Conservation (phyloP, 257 asterid genomes). For the Solanum paucissectum region DNA sequence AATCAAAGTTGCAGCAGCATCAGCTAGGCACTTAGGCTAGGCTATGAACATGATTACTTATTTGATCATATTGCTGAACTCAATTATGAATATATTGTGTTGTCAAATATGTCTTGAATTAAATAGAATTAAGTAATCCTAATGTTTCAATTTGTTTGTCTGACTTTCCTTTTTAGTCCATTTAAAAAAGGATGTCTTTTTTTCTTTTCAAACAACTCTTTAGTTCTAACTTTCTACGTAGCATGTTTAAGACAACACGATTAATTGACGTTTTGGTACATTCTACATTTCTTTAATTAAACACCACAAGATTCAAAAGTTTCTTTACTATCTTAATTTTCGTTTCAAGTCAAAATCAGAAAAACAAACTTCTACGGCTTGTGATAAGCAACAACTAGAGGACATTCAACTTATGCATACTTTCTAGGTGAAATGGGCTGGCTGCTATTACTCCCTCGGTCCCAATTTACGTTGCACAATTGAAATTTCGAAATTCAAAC, state of each 20-base stretch:
- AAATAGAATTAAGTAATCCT: background rate
- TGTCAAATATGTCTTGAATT: background rate
- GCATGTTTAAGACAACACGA: too few species aligned
- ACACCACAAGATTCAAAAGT: background rate
- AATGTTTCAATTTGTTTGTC: too few species aligned
- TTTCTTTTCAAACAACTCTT: background rate
- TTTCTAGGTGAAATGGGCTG: background rate
- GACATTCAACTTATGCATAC: background rate
- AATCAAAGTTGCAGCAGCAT: background rate
- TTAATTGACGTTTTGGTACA: background rate
- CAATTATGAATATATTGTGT: background rate
- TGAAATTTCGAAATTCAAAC: too few species aligned
- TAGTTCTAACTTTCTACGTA: background rate
- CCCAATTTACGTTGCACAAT: too few species aligned
- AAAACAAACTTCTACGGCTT: too few species aligned
- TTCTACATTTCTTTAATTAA: background rate
- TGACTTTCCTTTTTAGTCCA: accelerated
- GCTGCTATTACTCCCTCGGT: background rate
- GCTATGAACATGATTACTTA: background rate
- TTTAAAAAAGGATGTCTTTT: too few species aligned
- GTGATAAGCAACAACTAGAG: background rate
- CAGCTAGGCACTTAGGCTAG: background rate
- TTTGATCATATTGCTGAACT: background rate
- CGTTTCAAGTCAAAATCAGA: too few species aligned
- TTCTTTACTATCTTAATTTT: accelerated